Evolutionary conservation across 768 basidiomycete species (phyloP), one percentile per base, ranked within the genome.

Genomic region (Antrodiella citrinella): DNA sequence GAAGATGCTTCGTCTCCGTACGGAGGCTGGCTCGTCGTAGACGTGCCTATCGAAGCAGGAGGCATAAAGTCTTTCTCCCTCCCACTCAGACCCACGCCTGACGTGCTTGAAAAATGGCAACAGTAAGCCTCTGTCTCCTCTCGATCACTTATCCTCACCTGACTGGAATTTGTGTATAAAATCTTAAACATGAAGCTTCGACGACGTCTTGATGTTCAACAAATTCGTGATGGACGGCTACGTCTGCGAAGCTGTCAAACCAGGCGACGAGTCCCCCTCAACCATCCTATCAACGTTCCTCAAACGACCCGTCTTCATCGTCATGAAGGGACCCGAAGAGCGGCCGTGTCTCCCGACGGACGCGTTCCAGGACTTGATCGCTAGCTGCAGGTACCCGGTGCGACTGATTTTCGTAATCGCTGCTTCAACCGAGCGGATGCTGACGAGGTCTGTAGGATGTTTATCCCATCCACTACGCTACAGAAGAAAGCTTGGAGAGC

Each of bases 381-480:
- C 77, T 2, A 75, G 72, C 12, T 67, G 77, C 3, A 68, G 74
- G 52, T 86, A 75, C 61, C 57, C 54, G 35, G 49, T 50, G 26
- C 43, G 45, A 25, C 4, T 23, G 43, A 15, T 13, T 24, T 4
- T n/a, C 7, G 12, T 4, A 10, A 19, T 25, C 9, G n/a, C 11
- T 15, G 35, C n/a, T n/a, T n/a, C n/a, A n/a, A n/a, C n/a, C n/a
- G n/a, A n/a, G n/a, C n/a, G 3, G 12, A n/a, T 21, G 12, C 18
- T 26, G 2, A 25, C n/a, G n/a, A n/a, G n/a, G n/a, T n/a, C n/a
- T 20, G 26, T 84, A 88, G 62, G 87, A 89, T 53, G 80, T 77
- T 49, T 89, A 78, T 59, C 86, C 87, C 1, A 57, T 90, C 45
- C 65, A 86, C 30, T 58, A 89, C 4, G 67, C 84, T 22, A 83